phyloP scores from a whole-genome alignment of 2,329 filamentous ascomycete species.

The Colletotrichum tofieldiae region DNA sequence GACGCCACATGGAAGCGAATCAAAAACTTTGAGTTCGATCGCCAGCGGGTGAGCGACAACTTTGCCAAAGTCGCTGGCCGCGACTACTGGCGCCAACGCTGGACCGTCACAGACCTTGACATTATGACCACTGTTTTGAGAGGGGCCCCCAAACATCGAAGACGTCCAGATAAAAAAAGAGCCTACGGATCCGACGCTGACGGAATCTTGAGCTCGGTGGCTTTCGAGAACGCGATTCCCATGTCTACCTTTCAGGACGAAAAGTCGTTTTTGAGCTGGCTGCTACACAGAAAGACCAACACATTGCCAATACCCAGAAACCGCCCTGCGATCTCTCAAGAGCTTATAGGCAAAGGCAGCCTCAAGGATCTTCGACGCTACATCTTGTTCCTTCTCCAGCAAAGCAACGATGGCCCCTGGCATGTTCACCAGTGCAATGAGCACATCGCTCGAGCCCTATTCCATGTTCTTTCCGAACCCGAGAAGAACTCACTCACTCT shows the following conservation, averaged over 20 bases:
- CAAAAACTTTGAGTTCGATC: conserved; percentile 50
- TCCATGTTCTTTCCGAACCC: conserved; percentile 1
- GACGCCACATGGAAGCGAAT: conserved; percentile 48
- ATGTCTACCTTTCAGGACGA: conserved; percentile 49
- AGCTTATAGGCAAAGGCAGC: neutral
- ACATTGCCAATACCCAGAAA: neutral
- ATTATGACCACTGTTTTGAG: conserved; percentile 58
- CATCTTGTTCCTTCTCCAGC: conserved; percentile 4
- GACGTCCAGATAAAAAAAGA: neutral
- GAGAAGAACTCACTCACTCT: neutral
- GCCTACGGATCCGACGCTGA: neutral
- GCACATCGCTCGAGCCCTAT: conserved; percentile 14
- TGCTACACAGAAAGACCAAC: conserved; percentile 49
- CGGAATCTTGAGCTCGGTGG: conserved; percentile 17
- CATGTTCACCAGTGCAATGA: conserved; percentile 1
- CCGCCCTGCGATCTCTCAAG: neutral
- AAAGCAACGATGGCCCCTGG: neutral
- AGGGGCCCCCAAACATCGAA: conserved; percentile 18
- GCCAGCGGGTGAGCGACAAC: conserved; percentile 32
- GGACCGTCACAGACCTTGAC: conserved; percentile 61
- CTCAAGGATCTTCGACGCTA: conserved; percentile 8
- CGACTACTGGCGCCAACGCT: conserved; percentile 45
- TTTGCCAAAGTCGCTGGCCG: conserved; percentile 37
- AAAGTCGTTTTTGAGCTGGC: conserved; percentile 54
- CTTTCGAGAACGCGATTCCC: conserved; percentile 52